A percentile compares a stretch with the other conserved stretches of the same genome.
These are phyloP conservation scores for Ophiostoma sp. DNA, from an alignment of 2,329 filamentous ascomycete genomes.

Conservation along the genomic window DNA sequence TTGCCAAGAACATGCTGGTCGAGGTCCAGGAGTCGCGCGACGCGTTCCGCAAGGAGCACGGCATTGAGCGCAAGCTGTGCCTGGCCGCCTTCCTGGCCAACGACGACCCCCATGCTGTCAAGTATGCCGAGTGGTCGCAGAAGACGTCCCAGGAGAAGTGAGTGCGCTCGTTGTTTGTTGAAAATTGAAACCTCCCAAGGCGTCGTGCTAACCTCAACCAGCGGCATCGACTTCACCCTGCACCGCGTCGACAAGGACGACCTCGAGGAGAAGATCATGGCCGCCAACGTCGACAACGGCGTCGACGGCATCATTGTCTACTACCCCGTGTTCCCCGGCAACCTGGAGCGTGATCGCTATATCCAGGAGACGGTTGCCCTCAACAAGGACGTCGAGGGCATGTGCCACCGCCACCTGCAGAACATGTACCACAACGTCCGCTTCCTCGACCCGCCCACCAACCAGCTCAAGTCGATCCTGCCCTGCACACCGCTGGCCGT, in stretches of 20 bases:
- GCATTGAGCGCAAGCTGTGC: constrained; percentile 54
- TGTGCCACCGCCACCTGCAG: constrained; percentile 89
- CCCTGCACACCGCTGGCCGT: constrained; percentile 94
- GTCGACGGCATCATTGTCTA: constrained; percentile 95
- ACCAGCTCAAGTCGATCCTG: constrained; percentile 81
- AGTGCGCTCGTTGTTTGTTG: constrained; percentile 37
- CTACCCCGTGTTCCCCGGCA: constrained; percentile 85
- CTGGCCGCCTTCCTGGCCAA: constrained; percentile 92
- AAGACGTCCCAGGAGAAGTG: constrained; percentile 96
- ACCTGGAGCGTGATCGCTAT: constrained; percentile 84
- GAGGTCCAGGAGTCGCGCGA: constrained; percentile 74
- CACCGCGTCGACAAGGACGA: constrained; percentile 78
- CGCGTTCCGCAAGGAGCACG: constrained; percentile 55
- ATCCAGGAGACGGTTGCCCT: constrained; percentile 90
- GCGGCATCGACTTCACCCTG: constrained; percentile 85
- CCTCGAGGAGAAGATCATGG: constrained; percentile 82
- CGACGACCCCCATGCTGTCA: constrained; percentile 78
- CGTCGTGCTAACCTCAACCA: constrained; percentile 35
- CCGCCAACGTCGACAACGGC: constrained; percentile 69
- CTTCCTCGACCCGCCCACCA: constrained; percentile 74
- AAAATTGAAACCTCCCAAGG: neutral
- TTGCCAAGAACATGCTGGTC: constrained; percentile 72
- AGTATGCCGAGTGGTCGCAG: constrained; percentile 96
- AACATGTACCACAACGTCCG: constrained; percentile 99
- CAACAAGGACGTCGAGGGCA: constrained; percentile 89